Base-by-base conservation (phyloP, 257 asterid species). In the Capsicum chinense region DNA sequence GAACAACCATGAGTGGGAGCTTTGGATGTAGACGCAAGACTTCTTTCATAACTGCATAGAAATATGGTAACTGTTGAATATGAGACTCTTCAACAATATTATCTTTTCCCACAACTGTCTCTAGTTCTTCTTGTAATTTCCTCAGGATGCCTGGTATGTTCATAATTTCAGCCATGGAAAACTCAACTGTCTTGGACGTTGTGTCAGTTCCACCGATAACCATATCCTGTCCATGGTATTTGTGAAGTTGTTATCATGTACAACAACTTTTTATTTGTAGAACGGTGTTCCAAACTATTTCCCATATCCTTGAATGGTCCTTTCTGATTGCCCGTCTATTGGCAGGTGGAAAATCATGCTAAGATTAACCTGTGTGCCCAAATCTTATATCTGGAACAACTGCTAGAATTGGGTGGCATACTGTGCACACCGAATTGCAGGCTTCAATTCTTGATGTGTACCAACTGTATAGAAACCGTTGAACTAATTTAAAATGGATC, bases 151-250 rank as follows among this genome's bases (percentile, higher is more conserved):
- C 80, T 33, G 97, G 93, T 6, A 90, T 89, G 85, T 91, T 91
- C 90, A 93, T 88, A 83, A 95, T 86, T 82, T 95, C 95, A 0
- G 97, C 92, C 85, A 95, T 44, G 56, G 97, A 92, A 44, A 63
- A 95, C 73, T 95, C 98, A 7, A 92, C 58, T 0, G 92, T 54
- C 88, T 89, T 95, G 10, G 98, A 88, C 19, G 95, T 91, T 10
- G 97, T 92, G 63, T 95, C 97, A 0, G 93, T 92, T n/a, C 98
- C 97, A 5, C 93, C 97, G 0, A 92, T 94, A 1, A 93, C 91
- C 97, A 94, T 91, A 59, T 92, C 96, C 96, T 93, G 85, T 50
- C 42, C 76, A 44, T 39, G 54, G 15, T 9, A 26, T 39, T 84
- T n/a, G 33, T n/a, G 12, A 39, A 42, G 69, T 58, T 60, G 35